Base-by-base conservation (phyloP, 805 yeast species). In the Wickerhamiella domercqiae region DNA sequence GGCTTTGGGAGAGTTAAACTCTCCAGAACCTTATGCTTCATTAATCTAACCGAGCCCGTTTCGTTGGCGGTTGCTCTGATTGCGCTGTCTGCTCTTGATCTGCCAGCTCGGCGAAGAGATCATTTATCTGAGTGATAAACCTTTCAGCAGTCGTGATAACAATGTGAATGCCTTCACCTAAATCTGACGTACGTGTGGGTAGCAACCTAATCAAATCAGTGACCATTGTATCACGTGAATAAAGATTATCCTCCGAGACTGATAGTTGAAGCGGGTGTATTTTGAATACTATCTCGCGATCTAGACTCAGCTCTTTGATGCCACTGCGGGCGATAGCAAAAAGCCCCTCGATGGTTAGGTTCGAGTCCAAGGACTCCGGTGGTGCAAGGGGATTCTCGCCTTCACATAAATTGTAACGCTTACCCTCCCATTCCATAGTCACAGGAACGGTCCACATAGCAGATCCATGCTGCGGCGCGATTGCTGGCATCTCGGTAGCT, bases 201-300 rank as follows among this genome's bases (percentile, higher is more conserved):
- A 44, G 46, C 5, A 51, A 35, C 29, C 38, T 41, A 13, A 48
- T 21, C 15, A 53, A 32, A 33, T 51, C 55, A 9, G 39, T 32
- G 5, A 53, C 21, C 3, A 48, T 48, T 9, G 52, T 40, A 17
- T 51, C 54, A 9, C 36, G 36, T 32, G 44, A 31, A 42, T 49
- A 51, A 21, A 45, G 30, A 29, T 51, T 53, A 30, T 53, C 57
- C 39, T 51, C 57, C 7, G 50, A 47, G 11, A 53, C 22, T 11
- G 14, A 30, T 11, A 53, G 46, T 2, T 41, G 51, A 16, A 52
- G 40, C 28, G 45, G 50, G 3, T 43, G 38, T 21, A 51, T 39
- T 3, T 36, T 25, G 28, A 52, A 38, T 4, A 45, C 38, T 19
- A 49, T 34, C 45, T 50, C 54, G 19, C 29, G 29, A 13, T 30